phyloP scores from a whole-genome alignment of 345 rosid species.

The Murraya koenigii region DNA sequence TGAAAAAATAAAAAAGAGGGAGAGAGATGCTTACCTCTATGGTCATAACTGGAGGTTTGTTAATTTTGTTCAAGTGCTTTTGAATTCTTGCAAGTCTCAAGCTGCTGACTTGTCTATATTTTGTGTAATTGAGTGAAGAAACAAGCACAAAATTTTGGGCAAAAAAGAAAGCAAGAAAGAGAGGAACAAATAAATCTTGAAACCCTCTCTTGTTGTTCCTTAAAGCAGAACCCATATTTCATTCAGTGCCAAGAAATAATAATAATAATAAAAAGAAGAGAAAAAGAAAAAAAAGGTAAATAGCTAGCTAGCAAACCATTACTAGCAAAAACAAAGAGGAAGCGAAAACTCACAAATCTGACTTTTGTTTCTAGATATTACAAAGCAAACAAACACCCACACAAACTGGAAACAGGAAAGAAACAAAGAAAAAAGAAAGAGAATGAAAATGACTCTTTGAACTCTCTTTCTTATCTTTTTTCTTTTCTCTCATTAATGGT shows the following conservation, averaged over 20 bases:
- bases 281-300: neutral
- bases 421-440: conserved; percentile 11
- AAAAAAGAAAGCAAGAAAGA: conserved; percentile 24
- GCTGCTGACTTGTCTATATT: conserved; percentile 57
- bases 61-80: conserved; percentile 72
- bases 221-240: conserved; percentile 31
- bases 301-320: conserved; percentile 31
- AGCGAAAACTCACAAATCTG: conserved; percentile 10
- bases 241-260: conserved; percentile 34
- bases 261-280: neutral
- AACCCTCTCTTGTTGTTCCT: conserved; percentile 21
- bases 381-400: conserved; percentile 26
- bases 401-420: neutral
- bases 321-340: conserved; percentile 20
- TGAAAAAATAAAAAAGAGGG: neutral
- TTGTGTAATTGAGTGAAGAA: conserved; percentile 48
- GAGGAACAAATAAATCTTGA: conserved; percentile 8
- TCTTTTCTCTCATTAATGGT: conserved; percentile 29
- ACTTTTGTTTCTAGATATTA: conserved; percentile 15
- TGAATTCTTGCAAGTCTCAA: conserved; percentile 78
- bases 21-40: conserved; percentile 49
- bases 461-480: conserved; percentile 13
- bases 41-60: conserved; percentile 79
- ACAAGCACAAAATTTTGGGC: conserved; percentile 24
- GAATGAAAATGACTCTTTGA: conserved; percentile 28